Conservation (phyloP, 208 protist species). For the Trichomonas tenax region DNA sequence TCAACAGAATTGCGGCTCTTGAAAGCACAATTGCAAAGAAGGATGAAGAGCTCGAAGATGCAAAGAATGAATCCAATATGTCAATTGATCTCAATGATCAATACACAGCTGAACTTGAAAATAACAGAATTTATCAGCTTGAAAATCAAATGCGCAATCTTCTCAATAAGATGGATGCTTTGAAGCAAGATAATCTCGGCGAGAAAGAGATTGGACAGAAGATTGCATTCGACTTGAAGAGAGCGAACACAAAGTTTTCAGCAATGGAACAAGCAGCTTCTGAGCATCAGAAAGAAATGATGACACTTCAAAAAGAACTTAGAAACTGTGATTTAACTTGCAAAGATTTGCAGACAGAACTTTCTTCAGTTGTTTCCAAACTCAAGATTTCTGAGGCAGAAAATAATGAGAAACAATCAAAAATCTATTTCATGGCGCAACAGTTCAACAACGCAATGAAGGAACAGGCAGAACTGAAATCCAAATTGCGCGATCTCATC, state of each 20-base stretch:
- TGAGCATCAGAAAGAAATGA: not conserved
- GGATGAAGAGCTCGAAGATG: not conserved
- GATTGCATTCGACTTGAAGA: not conserved
- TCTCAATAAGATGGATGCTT: not conserved
- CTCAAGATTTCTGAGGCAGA: not conserved
- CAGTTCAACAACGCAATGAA: not conserved
- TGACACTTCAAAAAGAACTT: too few species aligned
- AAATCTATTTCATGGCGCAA: not conserved
- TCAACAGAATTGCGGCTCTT: not conserved
- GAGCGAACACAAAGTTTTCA: not conserved
- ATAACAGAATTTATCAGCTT: not conserved
- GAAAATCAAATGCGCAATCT: not conserved
- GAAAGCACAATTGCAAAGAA: not conserved
- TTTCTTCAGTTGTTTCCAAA: not conserved
- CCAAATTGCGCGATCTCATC: not conserved
- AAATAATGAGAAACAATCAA: not conserved
- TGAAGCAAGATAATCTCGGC: not conserved
- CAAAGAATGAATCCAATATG: not conserved
- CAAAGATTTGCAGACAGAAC: too few species aligned
- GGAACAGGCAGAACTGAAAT: not conserved
- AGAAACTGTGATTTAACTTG: too few species aligned
- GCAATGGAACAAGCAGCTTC: not conserved
- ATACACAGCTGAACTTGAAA: not conserved
- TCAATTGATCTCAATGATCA: not conserved
- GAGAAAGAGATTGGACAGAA: not conserved